phyloP scores from a whole-genome alignment of 352 stramenopile species.

The Pythium periplocum region DNA sequence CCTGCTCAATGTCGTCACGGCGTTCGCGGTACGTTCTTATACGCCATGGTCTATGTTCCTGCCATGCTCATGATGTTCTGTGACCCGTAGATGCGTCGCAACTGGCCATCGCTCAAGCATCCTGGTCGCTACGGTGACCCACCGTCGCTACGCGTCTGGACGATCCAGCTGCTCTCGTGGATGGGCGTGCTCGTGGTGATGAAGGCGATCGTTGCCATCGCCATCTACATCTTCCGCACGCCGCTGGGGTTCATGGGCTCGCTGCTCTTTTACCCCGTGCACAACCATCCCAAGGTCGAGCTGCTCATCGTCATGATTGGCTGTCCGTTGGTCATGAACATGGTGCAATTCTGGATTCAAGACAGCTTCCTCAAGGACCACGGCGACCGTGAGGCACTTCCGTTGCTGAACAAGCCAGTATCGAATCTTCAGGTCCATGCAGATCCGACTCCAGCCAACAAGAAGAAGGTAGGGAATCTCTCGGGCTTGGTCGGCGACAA shows the following conservation, averaged over 20 bases:
- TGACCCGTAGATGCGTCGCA: conserved; percentile 29
- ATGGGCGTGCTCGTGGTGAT: conserved; percentile 55
- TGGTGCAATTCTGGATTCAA: conserved; percentile 84
- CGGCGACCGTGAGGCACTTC: background rate
- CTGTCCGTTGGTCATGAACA: conserved; percentile 82
- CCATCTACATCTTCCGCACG: conserved; percentile 58
- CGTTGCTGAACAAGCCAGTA: too few relatives aligned
- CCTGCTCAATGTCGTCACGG: conserved; percentile 53
- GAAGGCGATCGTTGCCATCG: conserved; percentile 59
- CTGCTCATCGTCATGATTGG: conserved; percentile 82
- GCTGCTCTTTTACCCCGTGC: conserved; percentile 65
- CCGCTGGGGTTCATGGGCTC: conserved; percentile 52
- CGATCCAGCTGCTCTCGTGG: conserved; percentile 59
- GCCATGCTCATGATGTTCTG: too few relatives aligned
- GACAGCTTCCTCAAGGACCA: conserved; percentile 78
- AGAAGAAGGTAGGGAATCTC: conserved; percentile 7
- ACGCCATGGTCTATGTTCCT: background rate
- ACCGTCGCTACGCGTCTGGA: conserved; percentile 61
- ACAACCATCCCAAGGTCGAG: conserved; percentile 68
- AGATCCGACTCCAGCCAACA: conserved; percentile 6
- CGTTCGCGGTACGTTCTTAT: conserved; percentile 36
- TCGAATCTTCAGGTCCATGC: background rate
- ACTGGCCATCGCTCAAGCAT: conserved; percentile 55
- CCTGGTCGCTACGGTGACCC: conserved; percentile 66
- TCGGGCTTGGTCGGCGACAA: conserved; percentile 7